Conservation (phyloP, 2,329 filamentous ascomycete species). For the Neofusicoccum umdonicola region DNA sequence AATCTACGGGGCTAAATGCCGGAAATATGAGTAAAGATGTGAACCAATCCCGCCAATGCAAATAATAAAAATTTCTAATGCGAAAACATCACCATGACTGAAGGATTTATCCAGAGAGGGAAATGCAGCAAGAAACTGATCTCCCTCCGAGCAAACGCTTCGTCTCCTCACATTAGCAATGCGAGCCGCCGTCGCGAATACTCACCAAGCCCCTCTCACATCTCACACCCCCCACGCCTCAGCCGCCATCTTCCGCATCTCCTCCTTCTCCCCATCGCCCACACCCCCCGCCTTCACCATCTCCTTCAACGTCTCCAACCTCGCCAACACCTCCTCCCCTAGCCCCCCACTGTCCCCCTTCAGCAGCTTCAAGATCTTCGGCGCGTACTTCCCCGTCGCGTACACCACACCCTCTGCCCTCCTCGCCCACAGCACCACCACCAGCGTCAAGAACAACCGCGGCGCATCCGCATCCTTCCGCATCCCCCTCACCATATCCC, state of each 20-base stretch:
- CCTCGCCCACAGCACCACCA: constrained; percentile 33
- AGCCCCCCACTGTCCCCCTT: constrained; percentile 23
- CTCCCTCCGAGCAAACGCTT: no score
- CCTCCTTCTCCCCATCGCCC: constrained; percentile 30
- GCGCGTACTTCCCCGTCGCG: constrained; percentile 41
- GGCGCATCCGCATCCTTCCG: constrained; percentile 37
- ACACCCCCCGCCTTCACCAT: constrained; percentile 33
- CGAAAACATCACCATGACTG: no score
- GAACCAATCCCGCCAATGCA: no score
- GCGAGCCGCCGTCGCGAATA: no score
- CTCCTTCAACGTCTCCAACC: constrained; percentile 39
- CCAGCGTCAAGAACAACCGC: constrained; percentile 36
- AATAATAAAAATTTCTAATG: no score
- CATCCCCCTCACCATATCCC: constrained; percentile 34
- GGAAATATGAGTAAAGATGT: no score
- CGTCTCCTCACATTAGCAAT: no score
- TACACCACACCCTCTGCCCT: constrained; percentile 35
- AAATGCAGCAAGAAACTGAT: no score
- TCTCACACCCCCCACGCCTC: constrained; percentile 3
- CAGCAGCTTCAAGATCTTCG: constrained; percentile 38
- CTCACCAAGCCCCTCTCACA: no score
- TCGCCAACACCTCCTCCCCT: constrained; percentile 26
- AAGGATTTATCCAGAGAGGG: no score
- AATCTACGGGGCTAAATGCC: no score
- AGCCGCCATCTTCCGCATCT: constrained; percentile 32